phyloP scores from a whole-genome alignment of 441 rosid species.

The Cnidoscolus chayamansa region DNA sequence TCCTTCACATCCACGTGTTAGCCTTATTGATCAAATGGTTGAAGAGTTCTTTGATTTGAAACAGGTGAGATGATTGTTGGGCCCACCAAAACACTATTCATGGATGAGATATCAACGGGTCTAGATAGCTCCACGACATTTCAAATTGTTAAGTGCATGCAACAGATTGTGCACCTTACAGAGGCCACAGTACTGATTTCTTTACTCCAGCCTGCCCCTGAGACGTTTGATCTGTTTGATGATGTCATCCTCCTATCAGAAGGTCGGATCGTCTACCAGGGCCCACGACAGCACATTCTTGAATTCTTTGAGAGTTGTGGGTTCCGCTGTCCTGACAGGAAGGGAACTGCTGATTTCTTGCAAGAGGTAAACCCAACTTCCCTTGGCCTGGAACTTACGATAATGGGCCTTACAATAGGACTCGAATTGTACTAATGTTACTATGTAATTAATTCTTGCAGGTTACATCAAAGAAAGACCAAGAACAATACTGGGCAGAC shows the following conservation, averaged over 20 bases:
- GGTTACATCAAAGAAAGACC: conserved; percentile 92
- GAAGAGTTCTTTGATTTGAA: not conserved
- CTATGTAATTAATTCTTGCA: conserved; percentile 21
- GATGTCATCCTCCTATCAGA: conserved; percentile 73
- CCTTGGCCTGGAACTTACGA: not conserved
- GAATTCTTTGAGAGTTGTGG: conserved; percentile 76
- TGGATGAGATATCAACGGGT: conserved; percentile 98
- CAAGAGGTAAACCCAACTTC: conserved; percentile 59
- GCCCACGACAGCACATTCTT: conserved; percentile 64
- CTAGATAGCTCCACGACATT: conserved; percentile 90
- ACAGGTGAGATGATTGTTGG: conserved; percentile 96
- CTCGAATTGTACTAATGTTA: not conserved
- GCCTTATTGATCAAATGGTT: too few relatives aligned
- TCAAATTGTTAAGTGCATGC: conserved; percentile 84
- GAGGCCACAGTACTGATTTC: conserved; percentile 80
- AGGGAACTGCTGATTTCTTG: conserved; percentile 88
- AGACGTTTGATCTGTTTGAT: conserved; percentile 83
- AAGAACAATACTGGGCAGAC: conserved; percentile 79
- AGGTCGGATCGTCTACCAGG: conserved; percentile 78
- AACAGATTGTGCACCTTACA: conserved; percentile 76
- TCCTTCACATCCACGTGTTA: too few relatives aligned
- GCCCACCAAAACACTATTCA: conserved; percentile 77
- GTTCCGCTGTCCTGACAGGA: conserved; percentile 81
- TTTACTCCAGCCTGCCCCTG: conserved; percentile 88
- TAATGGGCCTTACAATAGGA: not conserved